phyloP scores from a whole-genome alignment of 2,329 filamentous ascomycete genomes.

The Beauveria scarabaeidicola region DNA sequence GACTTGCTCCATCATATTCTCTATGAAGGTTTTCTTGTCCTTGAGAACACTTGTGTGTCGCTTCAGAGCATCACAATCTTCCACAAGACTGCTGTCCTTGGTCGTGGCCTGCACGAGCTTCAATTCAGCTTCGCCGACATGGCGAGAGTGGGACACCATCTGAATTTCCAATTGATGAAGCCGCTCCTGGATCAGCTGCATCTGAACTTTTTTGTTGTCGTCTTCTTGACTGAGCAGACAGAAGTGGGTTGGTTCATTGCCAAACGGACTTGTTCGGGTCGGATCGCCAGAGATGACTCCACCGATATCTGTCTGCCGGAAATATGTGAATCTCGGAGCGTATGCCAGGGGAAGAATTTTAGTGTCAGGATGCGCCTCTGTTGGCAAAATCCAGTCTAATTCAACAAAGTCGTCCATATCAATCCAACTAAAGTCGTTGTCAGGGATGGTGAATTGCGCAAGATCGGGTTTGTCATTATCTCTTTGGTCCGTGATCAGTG shows the following conservation, averaged over 20 bases:
- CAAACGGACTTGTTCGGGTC: conserved; percentile 79
- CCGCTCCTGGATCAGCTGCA: conserved; percentile 72
- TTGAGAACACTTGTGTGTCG: conserved; percentile 47
- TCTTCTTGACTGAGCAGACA: conserved; percentile 91
- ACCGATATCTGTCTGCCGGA: conserved; percentile 89
- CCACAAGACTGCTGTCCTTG: conserved; percentile 41
- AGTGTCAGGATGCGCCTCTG: conserved; percentile 82
- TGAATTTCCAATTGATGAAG: conserved; percentile 72
- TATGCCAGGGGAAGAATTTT: conserved; percentile 89
- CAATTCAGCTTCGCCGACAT: conserved; percentile 68
- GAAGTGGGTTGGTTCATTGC: conserved; percentile 84
- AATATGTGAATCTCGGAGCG: conserved; percentile 93
- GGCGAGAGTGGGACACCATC: conserved; percentile 63
- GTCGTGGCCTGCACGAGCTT: conserved; percentile 45
- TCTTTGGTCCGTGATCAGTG: conserved; percentile 39
- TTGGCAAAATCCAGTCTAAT: conserved; percentile 88
- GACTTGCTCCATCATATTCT: conserved; percentile 48
- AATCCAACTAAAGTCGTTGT: conserved; percentile 93
- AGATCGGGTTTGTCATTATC: conserved; percentile 56
- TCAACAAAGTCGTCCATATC: conserved; percentile 99
- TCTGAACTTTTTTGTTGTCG: conserved; percentile 82
- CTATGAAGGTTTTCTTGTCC: conserved; percentile 50
- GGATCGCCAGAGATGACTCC: conserved; percentile 72
- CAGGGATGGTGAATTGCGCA: conserved; percentile 88
- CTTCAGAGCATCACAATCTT: conserved; percentile 52